Evolutionary conservation across 257 asterid genomes (phyloP), one percentile per base, ranked within the genome.

Genomic region (Solanum tarapatanum): DNA sequence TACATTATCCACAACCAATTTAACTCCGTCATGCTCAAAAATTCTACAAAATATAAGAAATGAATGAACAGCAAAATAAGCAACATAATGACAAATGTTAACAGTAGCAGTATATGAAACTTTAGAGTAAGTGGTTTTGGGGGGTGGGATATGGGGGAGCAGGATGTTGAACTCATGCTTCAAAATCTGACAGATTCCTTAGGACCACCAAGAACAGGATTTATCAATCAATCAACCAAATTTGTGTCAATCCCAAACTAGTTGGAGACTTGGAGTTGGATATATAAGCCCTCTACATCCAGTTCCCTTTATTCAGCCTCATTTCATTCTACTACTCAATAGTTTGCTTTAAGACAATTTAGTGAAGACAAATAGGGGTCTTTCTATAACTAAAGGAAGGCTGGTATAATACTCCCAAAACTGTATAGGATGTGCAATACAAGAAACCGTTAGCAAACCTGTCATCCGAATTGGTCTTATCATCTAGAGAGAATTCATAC

Each of bases 1-100:
- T 36, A 97, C 90, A 83, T 94, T 91, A 90, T 97, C 99, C 87
- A 97, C 97, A 86, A 96, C 98, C 91, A 96, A 87, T 92, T 94
- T 97, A 88, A 95, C 98, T 86, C 99, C 99, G 68, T 93, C 98
- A 43, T 89, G 92, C 95, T 95, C 98, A 91, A 97, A 94, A 68
- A 97, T 88, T 92, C 99, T 97, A 90, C 32, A 17, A 55, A 87
- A n/a, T 43, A 21, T 60, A 68, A 70, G 84, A 41, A 33, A 39
- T 8, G n/a, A 64, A 66, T 13, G 3, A 64, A 26, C 37, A 8
- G 68, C 35, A 64, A 30, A 82, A 28, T 62, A 90, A 21, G 21
- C 68, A 30, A 76, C 64, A 17, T 45, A 45, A 28, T 45, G 17
- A 17, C 35, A 45, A 45, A 80, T 28, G 41, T 9, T 45, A 28